Percentiles rank a stretch among this genome's conserved stretches.
Conservation (phyloP, 2,329 filamentous ascomycete genomes). For the Proliferodiscus dingleyae region DNA sequence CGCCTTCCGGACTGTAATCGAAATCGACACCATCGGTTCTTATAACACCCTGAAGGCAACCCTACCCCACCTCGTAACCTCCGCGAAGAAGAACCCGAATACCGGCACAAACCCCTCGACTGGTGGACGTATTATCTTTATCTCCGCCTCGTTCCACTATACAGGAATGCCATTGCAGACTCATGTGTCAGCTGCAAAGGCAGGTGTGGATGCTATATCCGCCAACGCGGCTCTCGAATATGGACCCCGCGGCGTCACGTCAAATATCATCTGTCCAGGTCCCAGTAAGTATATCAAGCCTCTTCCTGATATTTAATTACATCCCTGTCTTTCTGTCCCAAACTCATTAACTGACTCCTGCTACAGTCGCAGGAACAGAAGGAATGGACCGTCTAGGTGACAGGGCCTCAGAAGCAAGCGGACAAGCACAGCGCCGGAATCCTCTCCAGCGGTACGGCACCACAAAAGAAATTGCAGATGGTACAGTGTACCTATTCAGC, state of each 20-base stretch:
- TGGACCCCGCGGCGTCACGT: conserved; percentile 78
- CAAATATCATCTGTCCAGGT: conserved; percentile 85
- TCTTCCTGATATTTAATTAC: too few species aligned
- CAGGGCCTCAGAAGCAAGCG: conserved; percentile 17
- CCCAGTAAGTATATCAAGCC: conserved; percentile 31
- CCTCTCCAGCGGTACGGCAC: conserved; percentile 74
- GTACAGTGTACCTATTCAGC: conserved; percentile 83
- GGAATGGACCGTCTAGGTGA: conserved; percentile 60
- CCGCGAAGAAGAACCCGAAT: conserved; percentile 55
- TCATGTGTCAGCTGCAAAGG: conserved; percentile 89
- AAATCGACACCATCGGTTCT: conserved; percentile 90
- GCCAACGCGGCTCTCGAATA: conserved; percentile 80
- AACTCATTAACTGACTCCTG: neutral
- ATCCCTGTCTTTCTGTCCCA: neutral
- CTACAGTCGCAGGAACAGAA: conserved; percentile 74
- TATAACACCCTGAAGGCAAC: conserved; percentile 95
- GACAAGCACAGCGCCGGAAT: conserved; percentile 29
- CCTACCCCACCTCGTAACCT: conserved; percentile 72
- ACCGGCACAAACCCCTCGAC: conserved; percentile 54
- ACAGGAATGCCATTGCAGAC: conserved; percentile 79
- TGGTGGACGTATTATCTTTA: conserved; percentile 81
- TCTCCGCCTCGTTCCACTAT: conserved; percentile 90
- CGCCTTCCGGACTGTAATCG: conserved; percentile 91
- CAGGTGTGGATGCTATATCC: conserved; percentile 81
- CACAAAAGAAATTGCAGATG: conserved; percentile 85